phyloP scores from a whole-genome alignment of 1,284 basidiomycete genomes.

The Pyrrhoderma noxium region DNA sequence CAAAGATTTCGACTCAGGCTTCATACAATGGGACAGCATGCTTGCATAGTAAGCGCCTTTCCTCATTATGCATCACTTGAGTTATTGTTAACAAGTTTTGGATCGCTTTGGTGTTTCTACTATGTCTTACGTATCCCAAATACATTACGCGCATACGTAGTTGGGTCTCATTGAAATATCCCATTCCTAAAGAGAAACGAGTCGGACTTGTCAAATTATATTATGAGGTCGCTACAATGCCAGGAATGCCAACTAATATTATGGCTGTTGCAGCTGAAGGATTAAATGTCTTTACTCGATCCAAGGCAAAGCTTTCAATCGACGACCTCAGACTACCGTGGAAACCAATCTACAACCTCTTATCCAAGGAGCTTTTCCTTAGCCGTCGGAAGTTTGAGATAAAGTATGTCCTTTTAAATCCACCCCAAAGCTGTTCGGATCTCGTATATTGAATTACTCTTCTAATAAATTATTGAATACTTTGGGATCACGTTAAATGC shows the following conservation, averaged over 20 bases:
- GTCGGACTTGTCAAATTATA: conserved; percentile 76
- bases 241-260: conserved; percentile 54
- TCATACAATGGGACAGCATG: conserved; percentile 75
- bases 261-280: conserved; percentile 54
- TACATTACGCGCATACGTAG: conserved; percentile 23
- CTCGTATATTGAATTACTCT: too few relatives aligned
- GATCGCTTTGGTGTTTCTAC: background rate
- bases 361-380: conserved; percentile 79
- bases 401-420: conserved; percentile 39
- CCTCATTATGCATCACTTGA: background rate
- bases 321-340: conserved; percentile 84
- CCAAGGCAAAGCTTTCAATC: conserved; percentile 70
- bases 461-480: too few relatives aligned
- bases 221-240: conserved; percentile 56
- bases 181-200: conserved; percentile 74
- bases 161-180: conserved; percentile 80
- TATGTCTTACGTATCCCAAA: background rate
- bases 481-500: too few relatives aligned
- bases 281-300: conserved; percentile 49
- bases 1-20: conserved; percentile 72
- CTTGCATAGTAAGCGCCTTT: conserved; percentile 55
- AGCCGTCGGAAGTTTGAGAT: conserved; percentile 79
- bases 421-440: background rate
- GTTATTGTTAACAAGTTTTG: background rate
- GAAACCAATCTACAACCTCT: conserved; percentile 77